phyloP scores from a whole-genome alignment of 2,329 filamentous ascomycete genomes.

The Penicillium sclerotigenum region DNA sequence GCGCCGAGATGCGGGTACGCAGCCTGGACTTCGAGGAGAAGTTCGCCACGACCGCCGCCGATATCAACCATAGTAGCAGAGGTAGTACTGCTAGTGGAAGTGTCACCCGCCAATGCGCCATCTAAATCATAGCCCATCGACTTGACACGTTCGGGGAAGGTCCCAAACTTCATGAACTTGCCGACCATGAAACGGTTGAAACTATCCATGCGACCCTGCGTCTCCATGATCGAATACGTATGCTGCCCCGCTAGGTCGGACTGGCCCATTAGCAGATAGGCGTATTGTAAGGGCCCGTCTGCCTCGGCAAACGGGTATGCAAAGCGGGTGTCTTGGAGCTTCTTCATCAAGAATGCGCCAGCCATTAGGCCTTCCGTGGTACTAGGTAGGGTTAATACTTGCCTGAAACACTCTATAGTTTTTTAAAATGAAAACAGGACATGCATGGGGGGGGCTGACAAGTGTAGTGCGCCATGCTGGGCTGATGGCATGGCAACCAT shows the following conservation, averaged over 20 bases:
- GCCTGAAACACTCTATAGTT: background rate
- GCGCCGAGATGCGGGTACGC: conserved; percentile 29
- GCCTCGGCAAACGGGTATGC: conserved; percentile 36
- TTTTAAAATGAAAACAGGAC: too few relatives aligned
- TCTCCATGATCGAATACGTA: conserved; percentile 39
- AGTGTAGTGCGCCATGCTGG: conserved; percentile 39
- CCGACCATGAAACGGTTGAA: conserved; percentile 42
- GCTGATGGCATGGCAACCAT: conserved; percentile 35
- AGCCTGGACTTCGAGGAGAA: conserved; percentile 38
- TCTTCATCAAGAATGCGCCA: conserved; percentile 36
- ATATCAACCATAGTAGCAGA: conserved; percentile 36
- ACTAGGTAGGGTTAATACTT: conserved; percentile 5
- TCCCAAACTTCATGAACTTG: conserved; percentile 37
- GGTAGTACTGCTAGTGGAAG: conserved; percentile 1
- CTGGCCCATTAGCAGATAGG: conserved; percentile 33
- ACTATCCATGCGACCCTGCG: conserved; percentile 38
- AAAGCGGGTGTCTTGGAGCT: conserved; percentile 34
- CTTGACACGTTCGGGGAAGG: conserved; percentile 31
- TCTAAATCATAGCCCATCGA: conserved; percentile 34
- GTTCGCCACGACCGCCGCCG: conserved; percentile 37
- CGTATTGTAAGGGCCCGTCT: conserved; percentile 36
- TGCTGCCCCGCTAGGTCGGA: conserved; percentile 29
- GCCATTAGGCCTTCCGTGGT: conserved; percentile 37
- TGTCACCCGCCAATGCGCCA: conserved; percentile 13
- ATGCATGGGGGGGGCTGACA: conserved; percentile 24